Evolutionary conservation across 2,329 filamentous ascomycete genomes (phyloP), one percentile per base, ranked within the genome.

Genomic region (Sporothrix humicola): DNA sequence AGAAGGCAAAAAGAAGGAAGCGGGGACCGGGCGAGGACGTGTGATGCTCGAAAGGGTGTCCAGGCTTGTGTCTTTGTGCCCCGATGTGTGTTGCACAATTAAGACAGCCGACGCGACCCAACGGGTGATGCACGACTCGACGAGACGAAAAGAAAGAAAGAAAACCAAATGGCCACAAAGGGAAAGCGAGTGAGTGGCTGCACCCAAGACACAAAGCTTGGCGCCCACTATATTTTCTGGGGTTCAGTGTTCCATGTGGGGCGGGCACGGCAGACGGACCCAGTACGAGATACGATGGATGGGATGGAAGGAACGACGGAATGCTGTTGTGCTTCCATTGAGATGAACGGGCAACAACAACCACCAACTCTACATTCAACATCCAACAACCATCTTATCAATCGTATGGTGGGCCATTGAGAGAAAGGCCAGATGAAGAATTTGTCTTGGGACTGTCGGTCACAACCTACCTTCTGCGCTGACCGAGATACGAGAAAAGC

Each of bases 1-100:
- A 69, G 46, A 66, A 66, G 63, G 44, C 63, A 44, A 31, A 50
- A 31, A 66, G 63, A 66, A 66, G 63, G 44, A 66, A 66, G 63
- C 20, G 63, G 63, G 44, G 63, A 9, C 3, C 20, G 63, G 9
- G 65, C 5, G 9, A 66, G 61, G 61, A 50, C 42, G 63, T 12
- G 56, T 31, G 31, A 63, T 10, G 26, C 15, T 37, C 7, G 23
- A 31, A 58, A 26, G 54, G 50, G 31, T 52, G 48, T 52, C 48
- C 13, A 61, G 58, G 13, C n/a, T 26, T 23, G 52, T 23, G 20
- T 56, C 9, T 15, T 17, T 52, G 48, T 15, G 20, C 20, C 17
- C 23, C 15, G 2, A 23, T 20, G 42, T 42, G 37, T 46, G 59
- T 23, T 26, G 52, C 13, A 26, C 20, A 48, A 48, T 15, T 9